Conservation (phyloP, 352 stramenopile species). For the Nothophytophthora sp. region DNA sequence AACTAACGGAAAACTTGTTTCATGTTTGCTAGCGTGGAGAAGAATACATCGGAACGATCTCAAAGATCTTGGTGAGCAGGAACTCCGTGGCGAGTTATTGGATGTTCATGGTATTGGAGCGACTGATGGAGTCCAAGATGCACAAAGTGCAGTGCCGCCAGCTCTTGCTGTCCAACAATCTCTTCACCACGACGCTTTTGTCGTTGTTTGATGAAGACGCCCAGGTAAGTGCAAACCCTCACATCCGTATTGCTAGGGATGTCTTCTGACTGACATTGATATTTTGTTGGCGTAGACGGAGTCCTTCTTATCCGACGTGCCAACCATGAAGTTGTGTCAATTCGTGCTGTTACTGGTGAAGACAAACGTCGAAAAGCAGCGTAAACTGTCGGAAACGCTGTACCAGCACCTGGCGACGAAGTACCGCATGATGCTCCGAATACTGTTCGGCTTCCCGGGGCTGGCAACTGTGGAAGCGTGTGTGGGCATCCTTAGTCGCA, state of each 20-base stretch:
- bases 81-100: conserved; percentile 67
- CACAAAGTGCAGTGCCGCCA: conserved; percentile 59
- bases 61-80: conserved; percentile 57
- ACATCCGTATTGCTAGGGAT: background rate
- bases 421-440: conserved; percentile 75
- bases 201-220: conserved; percentile 73
- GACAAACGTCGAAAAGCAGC: conserved; percentile 63
- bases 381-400: conserved; percentile 57
- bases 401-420: conserved; percentile 76
- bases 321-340: conserved; percentile 78
- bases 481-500: conserved; percentile 70
- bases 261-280: conserved; percentile 6
- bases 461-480: conserved; percentile 74
- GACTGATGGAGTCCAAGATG: conserved; percentile 65
- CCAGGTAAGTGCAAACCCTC: conserved; percentile 34
- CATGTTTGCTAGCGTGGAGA: conserved; percentile 50
- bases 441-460: conserved; percentile 75
- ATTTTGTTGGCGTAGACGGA: conserved; percentile 38
- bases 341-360: conserved; percentile 73
- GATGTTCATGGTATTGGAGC: conserved; percentile 70
- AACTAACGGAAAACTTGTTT: conserved; percentile 7
- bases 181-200: conserved; percentile 63
- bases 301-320: conserved; percentile 64
- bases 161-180: conserved; percentile 61
- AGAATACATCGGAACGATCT: conserved; percentile 72